Conservation (phyloP, 345 rosid species). For the Eutrema yunnanense region DNA sequence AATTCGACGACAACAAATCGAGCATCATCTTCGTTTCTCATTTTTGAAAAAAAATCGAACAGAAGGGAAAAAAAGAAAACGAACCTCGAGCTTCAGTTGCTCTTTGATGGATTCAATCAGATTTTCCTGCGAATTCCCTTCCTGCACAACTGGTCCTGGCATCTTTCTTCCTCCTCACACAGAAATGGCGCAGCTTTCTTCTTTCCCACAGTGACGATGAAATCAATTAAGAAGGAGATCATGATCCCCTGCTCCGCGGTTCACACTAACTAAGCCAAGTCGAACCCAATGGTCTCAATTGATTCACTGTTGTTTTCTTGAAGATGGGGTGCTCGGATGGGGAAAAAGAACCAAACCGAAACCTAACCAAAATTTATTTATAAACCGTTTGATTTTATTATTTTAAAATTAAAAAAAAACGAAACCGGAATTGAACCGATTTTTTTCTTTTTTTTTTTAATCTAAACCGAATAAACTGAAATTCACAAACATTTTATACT, state of each 20-base stretch:
- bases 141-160: slow-evolving; percentile 20
- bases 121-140: neutral
- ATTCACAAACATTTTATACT: too few species aligned
- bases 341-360: too few species aligned
- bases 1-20: neutral
- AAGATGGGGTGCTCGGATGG: too few species aligned
- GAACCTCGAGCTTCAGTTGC: slow-evolving; percentile 6
- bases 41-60: neutral
- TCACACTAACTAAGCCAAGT: neutral
- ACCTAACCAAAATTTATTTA: too few species aligned
- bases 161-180: slow-evolving; percentile 11
- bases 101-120: slow-evolving; percentile 14
- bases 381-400: too few species aligned
- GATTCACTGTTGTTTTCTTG: neutral
- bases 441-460: too few species aligned
- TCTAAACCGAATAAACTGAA: too few species aligned
- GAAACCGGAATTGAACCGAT: too few species aligned
- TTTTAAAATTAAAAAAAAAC: too few species aligned
- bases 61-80: neutral
- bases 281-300: neutral
- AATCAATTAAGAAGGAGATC: neutral
- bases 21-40: neutral
- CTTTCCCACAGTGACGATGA: neutral
- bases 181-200: neutral
- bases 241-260: neutral